Percentiles rank a stretch among this genome's conserved stretches.
Conservation (phyloP, 306 rosid species). For the Inga leiocalycina region DNA sequence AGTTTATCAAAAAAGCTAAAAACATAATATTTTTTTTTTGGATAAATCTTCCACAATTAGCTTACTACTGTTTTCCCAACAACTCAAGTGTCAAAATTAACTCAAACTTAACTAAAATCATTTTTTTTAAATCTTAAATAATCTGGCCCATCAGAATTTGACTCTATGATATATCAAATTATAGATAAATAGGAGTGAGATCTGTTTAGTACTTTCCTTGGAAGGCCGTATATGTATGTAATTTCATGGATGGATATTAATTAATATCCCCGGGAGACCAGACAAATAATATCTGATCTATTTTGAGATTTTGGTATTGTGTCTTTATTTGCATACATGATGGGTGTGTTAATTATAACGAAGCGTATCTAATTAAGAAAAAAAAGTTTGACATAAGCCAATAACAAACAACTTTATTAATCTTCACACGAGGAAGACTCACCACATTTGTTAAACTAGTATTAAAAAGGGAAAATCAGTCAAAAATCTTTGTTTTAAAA, state of each 20-base stretch:
- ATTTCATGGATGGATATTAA: slow-evolving; percentile 9
- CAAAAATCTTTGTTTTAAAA: no score
- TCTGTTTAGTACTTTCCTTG: slow-evolving; percentile 59
- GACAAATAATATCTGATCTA: not conserved
- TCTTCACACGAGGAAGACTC: not conserved
- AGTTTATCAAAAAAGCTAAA: no score
- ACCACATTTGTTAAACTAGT: not conserved
- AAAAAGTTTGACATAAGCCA: not conserved
- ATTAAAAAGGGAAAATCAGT: no score
- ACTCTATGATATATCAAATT: not conserved
- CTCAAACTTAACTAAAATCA: no score
- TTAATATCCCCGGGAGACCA: not conserved
- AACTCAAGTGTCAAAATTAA: not conserved
- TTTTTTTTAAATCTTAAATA: no score
- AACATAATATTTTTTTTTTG: no score
- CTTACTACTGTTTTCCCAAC: not conserved
- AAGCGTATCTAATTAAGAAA: no score
- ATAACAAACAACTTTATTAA: not conserved
- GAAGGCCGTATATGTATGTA: not conserved
- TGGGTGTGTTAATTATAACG: not conserved
- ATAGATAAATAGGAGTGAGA: slow-evolving; percentile 47
- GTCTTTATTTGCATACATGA: not conserved
- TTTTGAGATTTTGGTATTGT: not conserved
- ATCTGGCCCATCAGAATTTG: not conserved
- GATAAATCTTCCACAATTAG: not conserved